Percentiles rank a stretch among this genome's conserved stretches.
phyloP scores from a whole-genome alignment of 2,329 filamentous ascomycete genomes.

The Geosmithia putterillii region DNA sequence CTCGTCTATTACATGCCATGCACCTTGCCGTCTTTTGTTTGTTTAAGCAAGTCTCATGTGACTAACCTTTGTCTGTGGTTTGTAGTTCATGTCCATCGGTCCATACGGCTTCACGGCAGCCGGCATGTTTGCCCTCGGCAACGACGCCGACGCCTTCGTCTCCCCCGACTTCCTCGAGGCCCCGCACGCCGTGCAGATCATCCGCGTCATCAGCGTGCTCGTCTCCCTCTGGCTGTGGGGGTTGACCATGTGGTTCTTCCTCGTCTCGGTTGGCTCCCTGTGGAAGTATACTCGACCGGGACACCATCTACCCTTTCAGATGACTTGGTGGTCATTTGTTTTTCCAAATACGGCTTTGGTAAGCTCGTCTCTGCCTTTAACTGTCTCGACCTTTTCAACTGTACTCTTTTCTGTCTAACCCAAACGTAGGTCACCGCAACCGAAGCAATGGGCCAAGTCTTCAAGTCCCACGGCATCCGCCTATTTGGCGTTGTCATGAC shows the following conservation, averaged over 20 bases:
- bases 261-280: constrained; percentile 66
- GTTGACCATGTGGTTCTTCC: constrained; percentile 73
- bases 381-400: constrained; percentile 20
- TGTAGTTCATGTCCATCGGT: constrained; percentile 65
- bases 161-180: constrained; percentile 28
- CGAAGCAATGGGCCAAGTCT: constrained; percentile 53
- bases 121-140: constrained; percentile 34
- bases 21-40: background rate
- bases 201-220: constrained; percentile 42
- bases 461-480: constrained; percentile 45
- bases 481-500: constrained; percentile 59
- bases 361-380: constrained; percentile 13
- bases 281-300: constrained; percentile 49
- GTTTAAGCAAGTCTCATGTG: background rate
- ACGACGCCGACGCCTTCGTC: constrained; percentile 26
- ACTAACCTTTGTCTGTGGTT: background rate
- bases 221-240: constrained; percentile 71
- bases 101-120: constrained; percentile 50
- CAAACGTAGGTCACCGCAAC: constrained; percentile 56
- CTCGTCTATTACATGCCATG: no score
- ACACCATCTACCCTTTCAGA: constrained; percentile 59
- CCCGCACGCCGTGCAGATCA: constrained; percentile 26
- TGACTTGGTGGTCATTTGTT: constrained; percentile 78
- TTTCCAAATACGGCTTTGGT: constrained; percentile 68
- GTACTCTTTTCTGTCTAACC: background rate